Evolutionary conservation across 345 rosid genomes (phyloP), one percentile per base, ranked within the genome.

Genomic region (Boechera divaricarpa): DNA sequence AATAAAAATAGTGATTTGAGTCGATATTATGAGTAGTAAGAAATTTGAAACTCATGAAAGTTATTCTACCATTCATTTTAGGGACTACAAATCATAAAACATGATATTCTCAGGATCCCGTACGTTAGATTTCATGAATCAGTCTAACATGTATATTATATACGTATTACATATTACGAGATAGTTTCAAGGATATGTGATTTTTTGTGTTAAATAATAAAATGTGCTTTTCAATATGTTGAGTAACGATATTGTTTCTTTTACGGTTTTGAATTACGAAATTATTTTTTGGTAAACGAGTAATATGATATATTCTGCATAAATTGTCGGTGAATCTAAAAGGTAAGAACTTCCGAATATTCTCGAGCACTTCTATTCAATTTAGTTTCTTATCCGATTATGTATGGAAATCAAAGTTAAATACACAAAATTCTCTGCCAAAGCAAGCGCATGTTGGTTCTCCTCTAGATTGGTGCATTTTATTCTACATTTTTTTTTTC

Each of bases 391-490:
- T 45, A 45, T 45, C 18, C 31, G 31, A 24, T 35, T 65, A 4
- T 72, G 38, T 51, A n/a, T 58, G 39, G 13, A 52, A 72, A 57
- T 6, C n/a, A 67, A 24, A 56, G 29, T 35, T 45, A 24, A 5
- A 10, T 3, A 24, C 35, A 49, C 7, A 13, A 24, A 57, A 33
- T 66, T 74, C 24, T 44, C 68, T 60, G 69, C 35, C 53, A 67
- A 38, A 49, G 68, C 55, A 76, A 67, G 54, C 47, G 79, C 69
- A 68, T 60, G 74, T 77, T 63, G 75, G 80, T 70, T 63, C 70
- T 70, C 75, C 63, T 70, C 80, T 62, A 70, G 66, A 70, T 77
- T 55, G 59, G 58, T 70, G 80, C 80, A 62, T 41, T 35, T 45
- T 45, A 15, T 13, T 45, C 18, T 45, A 45, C 52, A 47, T 16